Evolutionary conservation across 2,329 filamentous ascomycete species (phyloP), one percentile per base, ranked within the genome.

Genomic region (Tolypocladium pustulatum): DNA sequence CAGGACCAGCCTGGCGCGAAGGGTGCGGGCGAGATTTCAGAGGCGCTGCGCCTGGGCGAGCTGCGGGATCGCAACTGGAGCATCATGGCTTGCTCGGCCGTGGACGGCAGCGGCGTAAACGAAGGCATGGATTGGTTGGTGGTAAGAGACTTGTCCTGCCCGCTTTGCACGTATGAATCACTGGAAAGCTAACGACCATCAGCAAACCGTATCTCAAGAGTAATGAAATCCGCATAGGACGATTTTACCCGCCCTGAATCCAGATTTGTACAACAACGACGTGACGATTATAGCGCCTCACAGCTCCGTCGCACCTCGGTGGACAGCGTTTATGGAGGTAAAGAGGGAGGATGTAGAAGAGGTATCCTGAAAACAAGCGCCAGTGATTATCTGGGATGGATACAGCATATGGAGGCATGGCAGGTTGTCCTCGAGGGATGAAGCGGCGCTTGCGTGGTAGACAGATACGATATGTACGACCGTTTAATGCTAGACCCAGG

Each of bases 41-140:
- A 97, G 76, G 93, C 92, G 55, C 76, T 99, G 73, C 88, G 88
- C 67, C 76, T 99, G 65, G 92, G 91, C 57, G 91, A 97, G 74
- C 78, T 99, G 71, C 88, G 93, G 67, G 94, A 99, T 74, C 84
- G 94, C 68, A 99, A 97, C 80, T 99, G 94, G 94, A 97, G 91
- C 74, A 99, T 99, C 71, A 91, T 99, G 72, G 93, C 92, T 27
- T 99, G 94, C 75, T 96, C 90, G 65, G 94, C 94, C 17, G 93
- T 99, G 59, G 94, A 97, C 71, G 94, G 94, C 51, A 89, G 89
- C 68, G 94, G 94, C 72, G 90, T 99, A 52, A 90, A 88, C 63
- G 94, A 99, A 76, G 94, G 94, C 61, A 99, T 99, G 94, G 94
- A 99, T 75, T 99, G 94, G 94, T 79, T 99, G 71, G 91, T 95